Evolutionary conservation across 164 flowering plant genomes (phyloP).

Genomic region (Dillenia turbinata): DNA sequence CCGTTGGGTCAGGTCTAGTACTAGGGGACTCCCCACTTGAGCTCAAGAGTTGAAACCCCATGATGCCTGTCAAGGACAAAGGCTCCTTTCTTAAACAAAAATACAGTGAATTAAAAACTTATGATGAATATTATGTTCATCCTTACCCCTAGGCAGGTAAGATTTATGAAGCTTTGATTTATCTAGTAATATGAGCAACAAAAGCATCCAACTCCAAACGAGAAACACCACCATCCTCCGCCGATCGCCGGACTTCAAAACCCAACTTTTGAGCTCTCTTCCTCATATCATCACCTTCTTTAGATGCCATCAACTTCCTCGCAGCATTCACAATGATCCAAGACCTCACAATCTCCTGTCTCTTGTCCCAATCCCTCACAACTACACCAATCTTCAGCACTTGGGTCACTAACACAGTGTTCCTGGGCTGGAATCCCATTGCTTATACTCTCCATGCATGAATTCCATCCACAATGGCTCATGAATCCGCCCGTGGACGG

Average conservation of each 20-base stretch:
- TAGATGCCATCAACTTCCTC: constrained; percentile 39
- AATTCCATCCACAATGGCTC: constrained; percentile 68
- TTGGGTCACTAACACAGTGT: constrained; percentile 34
- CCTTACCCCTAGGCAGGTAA: no score
- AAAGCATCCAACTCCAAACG: constrained; percentile 43
- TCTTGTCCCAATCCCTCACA: constrained; percentile 35
- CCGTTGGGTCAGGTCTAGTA: no score
- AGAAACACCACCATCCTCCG: constrained; percentile 35
- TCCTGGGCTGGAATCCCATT: constrained; percentile 66
- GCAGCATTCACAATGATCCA: constrained; percentile 19
- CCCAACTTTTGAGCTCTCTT: constrained; percentile 40
- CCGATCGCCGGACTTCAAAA: constrained; percentile 17
- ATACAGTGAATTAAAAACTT: no score
- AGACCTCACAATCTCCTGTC: constrained; percentile 26
- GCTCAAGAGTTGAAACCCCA: no score
- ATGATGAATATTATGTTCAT: no score
- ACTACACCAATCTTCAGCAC: constrained; percentile 39
- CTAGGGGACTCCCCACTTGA: no score
- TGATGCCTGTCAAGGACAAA: no score
- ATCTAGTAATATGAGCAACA: constrained; percentile 24
- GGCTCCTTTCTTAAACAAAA: no score
- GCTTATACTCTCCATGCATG: constrained; percentile 47
- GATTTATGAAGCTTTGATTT: no score
- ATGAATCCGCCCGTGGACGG: constrained; percentile 44
- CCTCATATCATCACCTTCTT: constrained; percentile 49